These are phyloP conservation scores for Fusarium sp. DNA, from an alignment of 2,329 filamentous ascomycete genomes.

Conservation along the genomic window DNA sequence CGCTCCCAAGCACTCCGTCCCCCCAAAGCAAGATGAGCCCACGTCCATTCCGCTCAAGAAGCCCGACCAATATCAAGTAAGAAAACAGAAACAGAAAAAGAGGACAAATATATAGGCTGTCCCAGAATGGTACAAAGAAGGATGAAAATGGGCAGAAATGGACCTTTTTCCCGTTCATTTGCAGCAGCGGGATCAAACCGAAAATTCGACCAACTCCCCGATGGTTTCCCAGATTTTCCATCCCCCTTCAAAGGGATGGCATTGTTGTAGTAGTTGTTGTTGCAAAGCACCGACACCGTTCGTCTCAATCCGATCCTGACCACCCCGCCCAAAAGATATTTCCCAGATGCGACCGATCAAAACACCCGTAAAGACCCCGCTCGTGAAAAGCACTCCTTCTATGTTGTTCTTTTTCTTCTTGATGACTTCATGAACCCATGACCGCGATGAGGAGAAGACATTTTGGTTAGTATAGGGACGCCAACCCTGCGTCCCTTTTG, in stretches of 20 bases:
- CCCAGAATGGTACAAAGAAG: constrained; percentile 47
- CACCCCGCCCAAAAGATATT: constrained; percentile 46
- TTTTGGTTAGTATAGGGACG: constrained; percentile 44
- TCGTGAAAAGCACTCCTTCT: constrained; percentile 54
- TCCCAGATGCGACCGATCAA: constrained; percentile 54
- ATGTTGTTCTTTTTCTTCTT: constrained; percentile 58
- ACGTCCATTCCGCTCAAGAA: constrained; percentile 20
- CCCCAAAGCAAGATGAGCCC: constrained; percentile 34
- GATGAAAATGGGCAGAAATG: constrained; percentile 40
- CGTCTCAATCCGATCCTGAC: constrained; percentile 49
- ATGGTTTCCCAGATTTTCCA: constrained; percentile 48
- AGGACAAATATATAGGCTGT: constrained; percentile 48
- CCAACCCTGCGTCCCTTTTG: constrained; percentile 40
- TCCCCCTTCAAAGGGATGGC: constrained; percentile 45
- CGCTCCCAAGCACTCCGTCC: constrained; percentile 39
- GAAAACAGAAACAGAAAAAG: constrained; percentile 36
- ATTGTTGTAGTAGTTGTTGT: constrained; percentile 28
- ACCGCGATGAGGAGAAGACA: constrained; percentile 48
- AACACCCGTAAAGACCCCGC: constrained; percentile 47
- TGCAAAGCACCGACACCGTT: constrained; percentile 48
- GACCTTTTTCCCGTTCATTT: constrained; percentile 47
- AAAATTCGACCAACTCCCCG: constrained; percentile 53
- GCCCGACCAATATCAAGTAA: constrained; percentile 29
- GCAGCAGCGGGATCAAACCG: constrained; percentile 46
- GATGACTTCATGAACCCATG: constrained; percentile 61